Base-by-base conservation (phyloP, 2,329 filamentous ascomycete species). In the Cytospora paraplurivora region DNA sequence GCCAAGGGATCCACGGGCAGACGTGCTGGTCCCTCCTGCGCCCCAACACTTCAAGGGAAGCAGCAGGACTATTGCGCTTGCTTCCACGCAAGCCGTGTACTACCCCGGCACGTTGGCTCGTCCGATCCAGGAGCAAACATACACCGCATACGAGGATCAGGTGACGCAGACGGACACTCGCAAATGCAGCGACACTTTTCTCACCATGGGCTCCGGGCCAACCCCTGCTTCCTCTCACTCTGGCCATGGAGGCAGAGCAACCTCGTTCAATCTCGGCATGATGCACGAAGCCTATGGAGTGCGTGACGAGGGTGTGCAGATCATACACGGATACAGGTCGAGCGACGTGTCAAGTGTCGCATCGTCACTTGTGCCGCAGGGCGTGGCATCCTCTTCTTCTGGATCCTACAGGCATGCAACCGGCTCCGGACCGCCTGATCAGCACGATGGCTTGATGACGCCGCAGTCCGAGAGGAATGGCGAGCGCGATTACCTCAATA, bases 401-500 rank as follows among this genome's bases (percentile, higher is more conserved):
- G 68, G 57, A 64, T 64, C 67, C 1, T 67, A 64, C 19, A 55
- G 68, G 51, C 63, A 69, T 17, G 67, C 67, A 8, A 59, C 65
- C 35, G 59, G 62, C 37, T 66, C 79, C 41, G 72, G 78, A 34
- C 76, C 77, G 53, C 73, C 77, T 12, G 74, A 71, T 13, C 69
- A 69, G 4, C 65, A 72, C 50, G 69, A 77, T 58, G 70, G 76
- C 47, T 65, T 73, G 7, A 75, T 77, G 59, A 79, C 78, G 35
- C 78, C 79, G 0, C 76, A 77, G 1, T 77, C 75, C 51, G 78
- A 81, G 52, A 77, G 76, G 61, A 65, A 68, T 12, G 75, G 69
- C 21, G 79, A 81, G 65, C 76, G 85, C 44, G 85, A 90, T 58
- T 91, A 86, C 69, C 81, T 97, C 53, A 88, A 85, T 67, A 86